Evolutionary conservation across 2,329 filamentous ascomycete species (phyloP), one percentile per base, ranked within the genome.

Genomic region (Aureobasidium subglaciale): DNA sequence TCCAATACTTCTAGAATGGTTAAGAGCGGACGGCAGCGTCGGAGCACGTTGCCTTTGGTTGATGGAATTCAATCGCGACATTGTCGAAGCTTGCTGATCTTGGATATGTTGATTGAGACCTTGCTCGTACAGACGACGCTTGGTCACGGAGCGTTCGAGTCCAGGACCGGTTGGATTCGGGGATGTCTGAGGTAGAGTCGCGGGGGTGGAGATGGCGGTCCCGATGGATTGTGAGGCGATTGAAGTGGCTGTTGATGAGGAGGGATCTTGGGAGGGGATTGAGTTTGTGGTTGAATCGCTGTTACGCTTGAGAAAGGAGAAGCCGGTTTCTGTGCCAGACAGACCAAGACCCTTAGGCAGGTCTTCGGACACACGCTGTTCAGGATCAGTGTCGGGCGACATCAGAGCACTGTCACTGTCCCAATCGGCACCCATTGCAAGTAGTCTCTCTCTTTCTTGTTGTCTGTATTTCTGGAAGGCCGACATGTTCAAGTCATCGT

Each of bases 271-370:
- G 0, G 83, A 84, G 5, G 83, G 86, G 5, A 76, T 79, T 0
- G 90, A 93, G 6, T 84, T 86, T 0, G 88, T 95, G 0, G 92
- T 96, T 1, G 87, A 93, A n/a, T 75, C 75, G 0, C 90, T 96
- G 61, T 90, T 90, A 24, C 91, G 80, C 61, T 92, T 88, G 81
- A 81, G 1, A 78, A 77, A 1, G 81, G 77, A 9, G 79, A 75
- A 41, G 25, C 35, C 42, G 18, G 54, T 48, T n/a, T 56, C 54
- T 1, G 54, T 40, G 15, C 32, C 27, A n/a, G 43, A 41, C 24
- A 56, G 35, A 41, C 54, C 54, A 30, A 56, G 42, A n/a, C 54
- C 54, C 20, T 40, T 56, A 8, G 42, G 41, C 6, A 34, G 69
- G 11, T 63, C 68, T 54, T 74, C 73, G 30, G 68, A 65, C 56